These are phyloP conservation scores for Backusella circina DNA, from an alignment of 192 early-diverging fungal genomes.

Conservation along the genomic window DNA sequence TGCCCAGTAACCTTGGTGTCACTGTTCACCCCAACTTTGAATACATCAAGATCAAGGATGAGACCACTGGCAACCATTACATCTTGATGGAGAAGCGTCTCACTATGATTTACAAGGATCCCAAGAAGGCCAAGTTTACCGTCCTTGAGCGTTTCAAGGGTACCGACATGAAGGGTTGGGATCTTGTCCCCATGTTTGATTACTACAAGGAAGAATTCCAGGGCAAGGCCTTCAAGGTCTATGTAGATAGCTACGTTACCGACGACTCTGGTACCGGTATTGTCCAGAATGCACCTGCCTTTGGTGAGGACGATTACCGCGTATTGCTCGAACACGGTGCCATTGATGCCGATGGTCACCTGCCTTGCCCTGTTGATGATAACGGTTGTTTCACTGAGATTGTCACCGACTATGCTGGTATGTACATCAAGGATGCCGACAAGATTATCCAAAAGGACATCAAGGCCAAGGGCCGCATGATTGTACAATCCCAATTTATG, in stretches of 20 bases:
- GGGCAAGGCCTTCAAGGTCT: conserved; percentile 78
- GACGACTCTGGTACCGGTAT: conserved; percentile 95
- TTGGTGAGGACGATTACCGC: conserved; percentile 99
- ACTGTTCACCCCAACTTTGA: conserved; percentile 92
- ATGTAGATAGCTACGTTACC: conserved; percentile 90
- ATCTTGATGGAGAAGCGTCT: conserved; percentile 86
- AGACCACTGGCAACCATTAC: conserved; percentile 74
- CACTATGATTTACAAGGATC: conserved; percentile 88
- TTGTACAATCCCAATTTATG: conserved; percentile 85
- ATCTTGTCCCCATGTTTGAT: conserved; percentile 90
- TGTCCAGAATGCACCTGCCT: conserved; percentile 96
- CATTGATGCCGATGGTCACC: conserved; percentile 75
- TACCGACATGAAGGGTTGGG: conserved; percentile 73
- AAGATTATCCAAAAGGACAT: conserved; percentile 92
- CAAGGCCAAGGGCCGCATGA: conserved; percentile 77
- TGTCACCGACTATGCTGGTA: conserved; percentile 75
- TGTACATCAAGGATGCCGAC: conserved; percentile 96
- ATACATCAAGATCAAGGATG: conserved; percentile 94
- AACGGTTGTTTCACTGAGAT: conserved; percentile 75
- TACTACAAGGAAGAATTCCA: conserved; percentile 74
- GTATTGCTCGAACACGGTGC: conserved; percentile 80
- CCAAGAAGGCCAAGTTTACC: conserved; percentile 92
- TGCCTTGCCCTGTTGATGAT: conserved; percentile 91
- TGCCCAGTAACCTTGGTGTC: conserved; percentile 93
- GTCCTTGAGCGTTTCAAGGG: conserved; percentile 79